Evolutionary conservation across 306 rosid genomes (phyloP).

Genomic region (Sicyos baderoa): DNA sequence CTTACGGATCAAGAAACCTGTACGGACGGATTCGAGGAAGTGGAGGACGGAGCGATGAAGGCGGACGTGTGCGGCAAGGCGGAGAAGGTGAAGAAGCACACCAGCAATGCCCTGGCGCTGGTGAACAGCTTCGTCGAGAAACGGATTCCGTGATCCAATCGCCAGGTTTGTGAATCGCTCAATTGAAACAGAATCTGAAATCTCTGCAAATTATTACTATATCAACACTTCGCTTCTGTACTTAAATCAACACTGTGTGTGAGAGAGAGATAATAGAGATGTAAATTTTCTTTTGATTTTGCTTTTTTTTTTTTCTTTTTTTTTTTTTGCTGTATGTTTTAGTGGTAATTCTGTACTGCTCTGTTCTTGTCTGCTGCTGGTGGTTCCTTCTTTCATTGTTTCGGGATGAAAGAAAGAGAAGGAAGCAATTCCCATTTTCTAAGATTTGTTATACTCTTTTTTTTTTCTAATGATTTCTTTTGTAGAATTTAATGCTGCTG

Average conservation of each 20-base stretch:
- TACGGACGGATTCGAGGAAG: constrained; percentile 83
- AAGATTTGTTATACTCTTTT: neutral
- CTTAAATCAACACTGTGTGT: neutral
- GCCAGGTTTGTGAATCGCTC: neutral
- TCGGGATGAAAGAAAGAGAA: constrained; percentile 18
- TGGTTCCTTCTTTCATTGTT: constrained; percentile 13
- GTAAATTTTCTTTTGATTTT: constrained; percentile 10
- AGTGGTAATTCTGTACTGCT: neutral
- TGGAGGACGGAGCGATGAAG: constrained; percentile 49
- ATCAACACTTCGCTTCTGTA: neutral
- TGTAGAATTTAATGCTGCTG: neutral
- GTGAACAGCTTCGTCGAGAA: constrained; percentile 57
- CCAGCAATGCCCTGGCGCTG: constrained; percentile 86
- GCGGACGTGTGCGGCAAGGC: constrained; percentile 40
- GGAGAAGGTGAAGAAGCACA: constrained; percentile 50
- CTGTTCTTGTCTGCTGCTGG: constrained; percentile 9
- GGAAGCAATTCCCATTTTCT: constrained; percentile 12
- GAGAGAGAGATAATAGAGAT: neutral
- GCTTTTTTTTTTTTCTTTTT: neutral
- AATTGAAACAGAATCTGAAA: neutral
- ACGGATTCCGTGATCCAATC: constrained; percentile 32
- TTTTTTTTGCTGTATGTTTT: neutral
- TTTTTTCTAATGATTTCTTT: neutral
- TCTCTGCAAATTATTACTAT: neutral
- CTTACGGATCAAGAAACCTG: constrained; percentile 90